Evolutionary conservation across 2,329 filamentous ascomycete species (phyloP).

Genomic region (Pseudocercospora eumusae): DNA sequence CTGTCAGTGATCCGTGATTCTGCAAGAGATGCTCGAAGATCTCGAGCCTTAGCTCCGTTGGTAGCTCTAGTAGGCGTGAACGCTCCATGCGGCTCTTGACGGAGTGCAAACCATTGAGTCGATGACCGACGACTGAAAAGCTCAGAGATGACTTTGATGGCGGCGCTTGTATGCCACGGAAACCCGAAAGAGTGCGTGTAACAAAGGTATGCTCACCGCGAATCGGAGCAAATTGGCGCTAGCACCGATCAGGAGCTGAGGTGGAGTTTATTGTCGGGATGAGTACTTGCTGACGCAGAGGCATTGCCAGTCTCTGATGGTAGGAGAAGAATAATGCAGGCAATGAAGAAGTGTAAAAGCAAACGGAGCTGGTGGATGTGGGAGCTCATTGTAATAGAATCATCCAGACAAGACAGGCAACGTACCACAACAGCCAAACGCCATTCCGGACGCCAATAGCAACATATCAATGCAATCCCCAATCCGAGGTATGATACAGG

Average conservation of each 20-base stretch:
- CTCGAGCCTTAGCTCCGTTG: slow-evolving; percentile 23
- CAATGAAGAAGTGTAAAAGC: neutral
- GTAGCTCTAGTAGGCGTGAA: slow-evolving; percentile 20
- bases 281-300: neutral
- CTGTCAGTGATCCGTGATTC: slow-evolving; percentile 8
- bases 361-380: neutral
- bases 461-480: neutral
- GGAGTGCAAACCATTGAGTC: neutral
- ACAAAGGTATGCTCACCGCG: neutral
- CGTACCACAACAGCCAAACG: slow-evolving; percentile 2
- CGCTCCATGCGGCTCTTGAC: neutral
- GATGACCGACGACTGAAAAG: neutral
- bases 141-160: neutral
- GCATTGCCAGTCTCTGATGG: neutral
- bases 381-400: neutral
- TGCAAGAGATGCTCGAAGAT: slow-evolving; percentile 22
- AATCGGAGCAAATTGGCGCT: slow-evolving; percentile 4
- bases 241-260: slow-evolving; percentile 2
- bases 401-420: neutral
- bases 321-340: neutral
- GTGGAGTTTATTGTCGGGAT: neutral
- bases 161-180: neutral
- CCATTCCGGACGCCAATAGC: neutral
- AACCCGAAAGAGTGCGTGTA: neutral
- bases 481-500: slow-evolving; percentile 5